Evolutionary conservation across 2,329 filamentous ascomycete genomes (phyloP), one percentile per base, ranked within the genome.

Genomic region (Metarhizium rileyi): DNA sequence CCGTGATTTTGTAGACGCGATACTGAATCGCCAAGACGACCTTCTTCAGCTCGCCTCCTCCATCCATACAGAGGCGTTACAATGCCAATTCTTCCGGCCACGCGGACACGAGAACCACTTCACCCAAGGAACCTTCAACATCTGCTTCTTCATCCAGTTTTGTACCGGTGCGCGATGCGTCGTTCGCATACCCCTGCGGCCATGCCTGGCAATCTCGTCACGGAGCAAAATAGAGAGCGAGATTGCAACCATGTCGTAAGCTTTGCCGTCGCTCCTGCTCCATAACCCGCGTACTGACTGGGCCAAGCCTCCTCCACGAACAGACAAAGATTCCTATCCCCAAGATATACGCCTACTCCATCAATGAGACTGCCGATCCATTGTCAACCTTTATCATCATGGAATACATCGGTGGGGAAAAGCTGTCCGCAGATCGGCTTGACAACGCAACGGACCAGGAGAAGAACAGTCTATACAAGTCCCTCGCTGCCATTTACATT

Each of bases 401-500:
- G 18, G 35, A 38, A 4, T 38, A 38, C 18, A 14, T 38, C 20
- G 18, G 20, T n/a, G 35, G 35, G n/a, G 10, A 5, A 7, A 38
- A 7, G 16, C 35, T 38, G 5, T 18, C 35, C 4, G n/a, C n/a
- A n/a, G n/a, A n/a, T n/a, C n/a, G n/a, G n/a, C n/a, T n/a, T n/a
- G n/a, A n/a, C n/a, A 30, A 44, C 10, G 33, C 47, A 51, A 35
- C 51, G 36, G 9, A 33, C 26, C 10, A 44, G 41, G 14, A 49
- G 25, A 23, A 36, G 28, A 28, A 49, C 8, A 35, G 18, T 10
- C 44, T 53, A 5, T 52, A 52, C 44, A 47, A 23, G 2, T 55
- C 53, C 20, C 50, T 55, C 14, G 52, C 52, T 23, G 44, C 52
- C 27, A 48, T 55, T n/a, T 52, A 50, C 33, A 44, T 53, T n/a